Evolutionary conservation across 2,329 filamentous ascomycete genomes (phyloP).

Genomic region (Arthroderma sp.): DNA sequence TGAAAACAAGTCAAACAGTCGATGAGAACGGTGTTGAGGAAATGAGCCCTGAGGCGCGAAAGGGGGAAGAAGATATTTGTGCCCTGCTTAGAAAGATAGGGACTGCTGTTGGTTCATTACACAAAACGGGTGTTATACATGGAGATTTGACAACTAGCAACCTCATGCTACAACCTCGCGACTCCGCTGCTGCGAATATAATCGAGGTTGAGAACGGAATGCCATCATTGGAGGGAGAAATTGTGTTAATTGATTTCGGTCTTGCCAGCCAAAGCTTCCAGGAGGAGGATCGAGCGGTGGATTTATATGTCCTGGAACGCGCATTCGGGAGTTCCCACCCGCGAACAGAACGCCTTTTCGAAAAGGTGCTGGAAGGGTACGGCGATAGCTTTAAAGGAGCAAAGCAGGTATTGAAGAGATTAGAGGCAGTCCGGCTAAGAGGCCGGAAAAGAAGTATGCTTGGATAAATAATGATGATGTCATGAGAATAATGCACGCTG

Average conservation of each 20-base stretch:
- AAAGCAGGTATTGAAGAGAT: constrained; percentile 57
- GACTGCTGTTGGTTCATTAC: constrained; percentile 57
- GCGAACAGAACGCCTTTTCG: constrained; percentile 62
- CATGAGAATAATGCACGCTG: background rate
- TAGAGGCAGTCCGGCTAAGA: constrained; percentile 87
- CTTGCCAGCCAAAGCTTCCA: constrained; percentile 66
- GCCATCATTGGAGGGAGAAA: constrained; percentile 48
- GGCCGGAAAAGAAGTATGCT: constrained; percentile 96
- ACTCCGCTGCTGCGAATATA: constrained; percentile 8
- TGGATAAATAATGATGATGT: constrained; percentile 45
- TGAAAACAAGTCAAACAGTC: constrained; percentile 19
- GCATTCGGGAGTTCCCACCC: constrained; percentile 95
- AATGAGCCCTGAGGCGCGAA: background rate
- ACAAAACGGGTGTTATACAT: constrained; percentile 76
- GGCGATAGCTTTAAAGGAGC: constrained; percentile 61
- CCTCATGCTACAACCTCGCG: constrained; percentile 56
- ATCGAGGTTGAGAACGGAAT: constrained; percentile 11
- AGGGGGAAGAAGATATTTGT: constrained; percentile 39
- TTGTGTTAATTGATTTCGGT: constrained; percentile 90
- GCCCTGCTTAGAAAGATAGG: constrained; percentile 60
- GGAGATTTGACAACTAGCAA: constrained; percentile 97
- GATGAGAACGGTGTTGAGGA: constrained; percentile 16
- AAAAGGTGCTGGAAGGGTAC: constrained; percentile 62
- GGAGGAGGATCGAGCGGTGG: constrained; percentile 89
- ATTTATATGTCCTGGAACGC: constrained; percentile 87